Percentiles rank a stretch among this genome's conserved stretches.
Conservation (phyloP, 164 flowering plant genomes). For the Vitis vinifera region DNA sequence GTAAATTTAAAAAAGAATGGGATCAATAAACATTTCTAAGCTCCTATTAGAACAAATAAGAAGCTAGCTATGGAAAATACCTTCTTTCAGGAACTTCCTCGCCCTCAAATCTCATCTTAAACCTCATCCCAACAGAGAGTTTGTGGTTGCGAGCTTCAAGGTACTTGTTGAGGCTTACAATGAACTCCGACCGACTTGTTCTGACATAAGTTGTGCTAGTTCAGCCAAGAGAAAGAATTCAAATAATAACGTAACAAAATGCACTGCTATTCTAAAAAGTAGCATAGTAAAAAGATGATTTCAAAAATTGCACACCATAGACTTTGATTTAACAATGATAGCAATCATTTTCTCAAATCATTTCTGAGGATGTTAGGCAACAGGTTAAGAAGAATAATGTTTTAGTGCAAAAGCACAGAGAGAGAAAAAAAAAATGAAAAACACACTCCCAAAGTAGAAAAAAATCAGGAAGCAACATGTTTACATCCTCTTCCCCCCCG, state of each 20-base stretch:
- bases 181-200: constrained; percentile 84
- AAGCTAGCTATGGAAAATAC: constrained; percentile 31
- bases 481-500: too few species aligned
- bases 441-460: too few species aligned
- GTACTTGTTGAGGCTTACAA: constrained; percentile 80
- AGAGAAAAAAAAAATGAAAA: too few species aligned
- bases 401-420: too few species aligned
- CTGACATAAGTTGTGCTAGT: constrained; percentile 32
- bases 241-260: neutral
- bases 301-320: neutral
- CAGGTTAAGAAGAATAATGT: too few species aligned
- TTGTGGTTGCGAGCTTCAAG: constrained; percentile 72
- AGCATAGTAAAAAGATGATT: neutral
- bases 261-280: too few species aligned
- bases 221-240: constrained; percentile 8
- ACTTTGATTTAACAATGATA: neutral
- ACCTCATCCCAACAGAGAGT: constrained; percentile 87
- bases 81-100: constrained; percentile 97
- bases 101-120: constrained; percentile 95
- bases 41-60: neutral
- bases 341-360: neutral
- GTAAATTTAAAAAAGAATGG: neutral
- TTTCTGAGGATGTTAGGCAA: neutral
- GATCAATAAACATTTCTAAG: neutral
- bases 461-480: too few species aligned